Evolutionary conservation across 1,284 basidiomycete genomes (phyloP).

Genomic region (Puccinia triticina): DNA sequence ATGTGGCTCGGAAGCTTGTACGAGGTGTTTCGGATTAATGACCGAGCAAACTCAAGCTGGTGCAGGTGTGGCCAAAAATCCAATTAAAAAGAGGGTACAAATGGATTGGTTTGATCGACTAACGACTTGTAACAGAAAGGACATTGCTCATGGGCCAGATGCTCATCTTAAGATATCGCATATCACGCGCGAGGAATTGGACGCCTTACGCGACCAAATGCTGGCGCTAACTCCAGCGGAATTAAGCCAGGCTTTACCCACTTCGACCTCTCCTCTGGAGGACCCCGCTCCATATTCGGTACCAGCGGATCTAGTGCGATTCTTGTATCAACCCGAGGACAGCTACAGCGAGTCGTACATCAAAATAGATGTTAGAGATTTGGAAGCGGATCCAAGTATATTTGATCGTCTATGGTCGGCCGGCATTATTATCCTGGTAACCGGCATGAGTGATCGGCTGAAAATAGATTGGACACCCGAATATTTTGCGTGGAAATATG

Average conservation of each 20-base stretch:
- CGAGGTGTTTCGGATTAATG: slow-evolving; percentile 39
- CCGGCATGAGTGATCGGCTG: slow-evolving; percentile 49
- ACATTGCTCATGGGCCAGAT: not conserved
- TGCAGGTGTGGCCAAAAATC: not conserved
- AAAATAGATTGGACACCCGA: slow-evolving; percentile 53
- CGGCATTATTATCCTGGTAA: slow-evolving; percentile 56
- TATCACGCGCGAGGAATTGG: slow-evolving; percentile 24
- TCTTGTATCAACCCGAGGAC: slow-evolving; percentile 4
- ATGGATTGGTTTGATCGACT: slow-evolving; percentile 16
- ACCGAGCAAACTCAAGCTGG: not conserved
- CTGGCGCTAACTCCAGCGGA: not conserved
- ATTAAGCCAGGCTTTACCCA: not conserved
- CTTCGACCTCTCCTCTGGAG: not conserved
- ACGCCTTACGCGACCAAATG: slow-evolving; percentile 8
- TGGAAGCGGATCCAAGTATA: slow-evolving; percentile 33
- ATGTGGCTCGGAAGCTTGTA: slow-evolving; percentile 45
- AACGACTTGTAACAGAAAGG: slow-evolving; percentile 17
- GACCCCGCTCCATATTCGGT: not conserved
- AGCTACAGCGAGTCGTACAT: slow-evolving; percentile 30
- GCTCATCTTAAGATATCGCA: slow-evolving; percentile 44
- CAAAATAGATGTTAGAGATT: slow-evolving; percentile 11
- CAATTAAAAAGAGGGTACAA: not conserved
- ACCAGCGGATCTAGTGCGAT: not conserved
- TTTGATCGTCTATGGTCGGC: slow-evolving; percentile 47
- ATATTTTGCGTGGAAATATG: slow-evolving; percentile 53